Conservation (phyloP, 2,329 filamentous ascomycete species). For the Beauveria scarabaeidicola region DNA sequence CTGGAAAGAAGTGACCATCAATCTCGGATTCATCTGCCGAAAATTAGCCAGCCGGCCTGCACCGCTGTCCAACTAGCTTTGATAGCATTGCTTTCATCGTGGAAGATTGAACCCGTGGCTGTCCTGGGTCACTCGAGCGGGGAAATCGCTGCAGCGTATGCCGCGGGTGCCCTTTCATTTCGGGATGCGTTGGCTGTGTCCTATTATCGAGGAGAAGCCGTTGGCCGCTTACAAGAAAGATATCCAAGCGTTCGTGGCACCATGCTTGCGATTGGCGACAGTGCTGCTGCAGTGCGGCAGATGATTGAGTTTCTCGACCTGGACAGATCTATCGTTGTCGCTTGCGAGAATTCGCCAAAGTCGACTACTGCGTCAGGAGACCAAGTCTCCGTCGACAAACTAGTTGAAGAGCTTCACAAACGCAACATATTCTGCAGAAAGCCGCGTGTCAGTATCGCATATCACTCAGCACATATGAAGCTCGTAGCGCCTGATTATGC, state of each 20-base stretch:
- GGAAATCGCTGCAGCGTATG: constrained; percentile 40
- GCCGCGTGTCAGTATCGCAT: constrained; percentile 41
- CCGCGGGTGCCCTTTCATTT: constrained; percentile 34
- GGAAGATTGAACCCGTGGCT: constrained; percentile 30
- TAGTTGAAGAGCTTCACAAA: constrained; percentile 29
- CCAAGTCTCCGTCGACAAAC: constrained; percentile 32
- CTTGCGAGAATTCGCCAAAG: constrained; percentile 43
- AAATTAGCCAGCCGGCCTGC: constrained; percentile 35
- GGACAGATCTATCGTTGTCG: constrained; percentile 19
- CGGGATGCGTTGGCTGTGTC: constrained; percentile 39
- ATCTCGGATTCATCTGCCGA: constrained; percentile 27
- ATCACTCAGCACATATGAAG: constrained; percentile 48
- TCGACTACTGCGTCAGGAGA: constrained; percentile 45
- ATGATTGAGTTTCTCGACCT: constrained; percentile 23
- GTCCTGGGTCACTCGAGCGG: constrained; percentile 40
- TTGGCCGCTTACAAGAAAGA: constrained; percentile 31
- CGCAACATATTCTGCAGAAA: constrained; percentile 38
- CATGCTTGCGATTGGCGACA: constrained; percentile 48
- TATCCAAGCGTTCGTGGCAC: constrained; percentile 34
- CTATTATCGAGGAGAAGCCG: constrained; percentile 40
- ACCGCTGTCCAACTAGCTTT: constrained; percentile 41
- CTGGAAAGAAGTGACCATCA: constrained; percentile 25
- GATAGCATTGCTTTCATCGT: constrained; percentile 33
- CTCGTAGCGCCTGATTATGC: constrained; percentile 39
- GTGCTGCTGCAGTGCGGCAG: constrained; percentile 31